Evolutionary conservation across 805 yeast species (phyloP).

Genomic region (Nakazawaea ernobii): DNA sequence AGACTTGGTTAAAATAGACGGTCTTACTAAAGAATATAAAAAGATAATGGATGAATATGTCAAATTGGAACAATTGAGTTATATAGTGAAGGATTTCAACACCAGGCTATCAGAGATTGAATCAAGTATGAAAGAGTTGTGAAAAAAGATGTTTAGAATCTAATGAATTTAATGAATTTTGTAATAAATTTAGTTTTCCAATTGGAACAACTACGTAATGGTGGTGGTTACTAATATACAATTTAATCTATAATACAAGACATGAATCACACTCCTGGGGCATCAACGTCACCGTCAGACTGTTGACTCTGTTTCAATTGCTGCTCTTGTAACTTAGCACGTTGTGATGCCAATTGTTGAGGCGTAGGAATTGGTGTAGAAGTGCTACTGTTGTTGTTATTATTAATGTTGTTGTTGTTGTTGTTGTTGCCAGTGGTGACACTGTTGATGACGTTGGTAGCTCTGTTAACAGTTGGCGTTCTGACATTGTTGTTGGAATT

Average conservation of each 20-base stretch:
- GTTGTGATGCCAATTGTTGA: conserved; percentile 19
- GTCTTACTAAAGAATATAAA: conserved; percentile 20
- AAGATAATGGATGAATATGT: conserved; percentile 23
- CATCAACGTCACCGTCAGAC: conserved; percentile 20
- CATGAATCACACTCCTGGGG: conserved; percentile 10
- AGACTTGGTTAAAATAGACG: conserved; percentile 16
- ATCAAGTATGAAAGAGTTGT: conserved; percentile 9
- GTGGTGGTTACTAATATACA: too few relatives aligned
- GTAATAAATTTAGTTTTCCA: neutral
- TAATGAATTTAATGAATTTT: neutral
- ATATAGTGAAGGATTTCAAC: conserved; percentile 25
- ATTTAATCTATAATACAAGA: neutral
- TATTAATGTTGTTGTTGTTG: conserved; percentile 11
- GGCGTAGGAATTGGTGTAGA: conserved; percentile 20
- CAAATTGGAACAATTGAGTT: conserved; percentile 26
- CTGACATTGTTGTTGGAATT: neutral
- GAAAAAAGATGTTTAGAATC: neutral
- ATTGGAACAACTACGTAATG: neutral
- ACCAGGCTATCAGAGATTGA: conserved; percentile 20
- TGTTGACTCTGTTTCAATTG: conserved; percentile 23
- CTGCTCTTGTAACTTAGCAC: conserved; percentile 22
- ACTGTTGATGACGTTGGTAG: conserved; percentile 13
- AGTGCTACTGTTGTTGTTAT: conserved; percentile 15
- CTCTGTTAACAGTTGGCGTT: neutral
- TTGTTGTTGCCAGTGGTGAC: conserved; percentile 14